phyloP scores from a whole-genome alignment of 352 stramenopile genomes.

The Phytophthora sp. region DNA sequence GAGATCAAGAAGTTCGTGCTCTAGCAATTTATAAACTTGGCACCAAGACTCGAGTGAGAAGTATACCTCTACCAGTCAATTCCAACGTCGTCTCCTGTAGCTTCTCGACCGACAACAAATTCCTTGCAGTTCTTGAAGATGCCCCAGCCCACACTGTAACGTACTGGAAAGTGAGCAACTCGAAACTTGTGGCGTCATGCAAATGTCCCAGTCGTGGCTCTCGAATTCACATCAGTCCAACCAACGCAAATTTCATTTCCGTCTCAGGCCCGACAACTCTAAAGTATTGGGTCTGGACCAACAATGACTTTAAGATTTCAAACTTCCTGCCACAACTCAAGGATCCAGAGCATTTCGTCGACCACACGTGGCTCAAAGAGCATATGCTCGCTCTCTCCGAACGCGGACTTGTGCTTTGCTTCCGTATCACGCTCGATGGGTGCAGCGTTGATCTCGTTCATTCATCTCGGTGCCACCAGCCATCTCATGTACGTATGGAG shows the following conservation, averaged over 20 bases:
- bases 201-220: constrained; percentile 73
- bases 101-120: constrained; percentile 83
- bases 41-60: constrained; percentile 51
- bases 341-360: constrained; percentile 86
- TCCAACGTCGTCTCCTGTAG: constrained; percentile 67
- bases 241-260: constrained; percentile 74
- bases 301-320: constrained; percentile 78
- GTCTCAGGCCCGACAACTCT: constrained; percentile 79
- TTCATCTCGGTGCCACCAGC: constrained; percentile 68
- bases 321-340: constrained; percentile 77
- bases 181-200: constrained; percentile 73
- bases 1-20: constrained; percentile 51
- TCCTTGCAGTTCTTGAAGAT: constrained; percentile 73
- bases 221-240: constrained; percentile 73
- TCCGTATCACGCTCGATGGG: constrained; percentile 58
- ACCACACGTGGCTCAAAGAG: constrained; percentile 79
- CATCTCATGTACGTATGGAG: constrained; percentile 73
- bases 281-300: constrained; percentile 82
- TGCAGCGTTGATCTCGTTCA: constrained; percentile 69
- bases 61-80: constrained; percentile 54
- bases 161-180: constrained; percentile 83
- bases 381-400: constrained; percentile 79
- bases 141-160: constrained; percentile 72
- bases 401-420: constrained; percentile 66
- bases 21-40: constrained; percentile 71